Evolutionary conservation across 73 alveolate species (phyloP), one percentile per base, ranked within the genome.

Genomic region (Paramecium sonneborni): DNA sequence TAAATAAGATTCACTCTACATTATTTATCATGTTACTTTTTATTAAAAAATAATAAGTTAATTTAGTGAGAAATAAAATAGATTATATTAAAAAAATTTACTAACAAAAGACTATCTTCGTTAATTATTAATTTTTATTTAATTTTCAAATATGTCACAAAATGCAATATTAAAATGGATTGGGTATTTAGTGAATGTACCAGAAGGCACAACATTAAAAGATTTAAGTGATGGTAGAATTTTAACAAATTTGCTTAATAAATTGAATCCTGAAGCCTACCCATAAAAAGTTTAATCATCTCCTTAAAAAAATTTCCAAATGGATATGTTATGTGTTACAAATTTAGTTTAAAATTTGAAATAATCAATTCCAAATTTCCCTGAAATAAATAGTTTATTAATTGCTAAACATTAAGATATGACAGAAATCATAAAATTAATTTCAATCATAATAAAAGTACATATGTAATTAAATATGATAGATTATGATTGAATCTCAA

Each of bases 141-240:
- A 62, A 62, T 62, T 62, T 55, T 62, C 46, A 62, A 62, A 62
- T 7, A 62, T 62, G 84, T 62, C 84, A 30, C 84, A 62, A 23
- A 62, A 32, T 62, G 84, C 84, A 2, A 62, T 62, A 26, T 62
- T 62, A 12, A 32, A 30, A 32, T 62, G 84, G 84, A 62, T 62
- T 30, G 44, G 84, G 14, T 26, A 62, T 30, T 62, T 62, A 28
- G 84, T 62, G 28, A 26, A 30, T 62, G 84, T 62, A 2, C 84
- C 84, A 12, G 84, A 62, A 62, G 84, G 84, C 1, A 62, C 84
- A 5, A 62, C 86, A n/a, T 35, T 72, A 28, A 34, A 72, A 37
- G 86, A 72, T 72, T 38, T 72, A 21, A 35, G 58, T 35, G 86
- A 72, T 72, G 86, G 86, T 35, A 38, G 55, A 32, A 72, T 72